phyloP scores from a whole-genome alignment of 2,329 filamentous ascomycete genomes.

The Trichocomaceae sp. region DNA sequence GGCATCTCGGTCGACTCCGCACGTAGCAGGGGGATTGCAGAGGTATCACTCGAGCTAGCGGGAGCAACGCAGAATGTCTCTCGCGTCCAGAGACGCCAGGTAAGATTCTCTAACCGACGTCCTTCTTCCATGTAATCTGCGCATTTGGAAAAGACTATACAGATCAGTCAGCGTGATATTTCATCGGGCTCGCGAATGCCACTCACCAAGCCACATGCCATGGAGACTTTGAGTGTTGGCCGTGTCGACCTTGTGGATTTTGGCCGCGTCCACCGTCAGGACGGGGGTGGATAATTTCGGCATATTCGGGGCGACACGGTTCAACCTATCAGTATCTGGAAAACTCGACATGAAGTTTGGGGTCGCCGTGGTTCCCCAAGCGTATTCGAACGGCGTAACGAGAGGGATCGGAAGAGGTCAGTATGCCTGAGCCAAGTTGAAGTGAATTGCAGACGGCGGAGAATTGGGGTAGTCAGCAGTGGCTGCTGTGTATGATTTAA shows the following conservation, averaged over 20 bases:
- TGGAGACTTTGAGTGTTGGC: slow-evolving; percentile 87
- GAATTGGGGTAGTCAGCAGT: not conserved
- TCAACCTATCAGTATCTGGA: slow-evolving; percentile 11
- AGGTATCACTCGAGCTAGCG: slow-evolving; percentile 45
- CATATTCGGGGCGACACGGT: slow-evolving; percentile 48
- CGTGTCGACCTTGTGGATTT: slow-evolving; percentile 92
- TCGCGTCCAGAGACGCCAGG: slow-evolving; percentile 90
- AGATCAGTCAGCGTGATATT: slow-evolving; percentile 18
- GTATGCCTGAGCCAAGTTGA: slow-evolving; percentile 12
- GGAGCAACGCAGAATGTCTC: slow-evolving; percentile 84
- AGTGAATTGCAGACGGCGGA: too few relatives aligned
- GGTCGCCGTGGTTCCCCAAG: slow-evolving; percentile 40
- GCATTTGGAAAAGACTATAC: slow-evolving; percentile 82
- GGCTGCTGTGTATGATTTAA: slow-evolving; percentile 6
- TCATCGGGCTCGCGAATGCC: too few relatives aligned
- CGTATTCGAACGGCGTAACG: slow-evolving; percentile 37
- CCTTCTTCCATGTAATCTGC: slow-evolving; percentile 92
- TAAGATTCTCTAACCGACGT: slow-evolving; percentile 85
- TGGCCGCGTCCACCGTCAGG: slow-evolving; percentile 81
- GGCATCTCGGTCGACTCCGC: slow-evolving; percentile 51
- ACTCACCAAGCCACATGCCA: slow-evolving; percentile 93
- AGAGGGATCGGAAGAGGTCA: slow-evolving; percentile 17
- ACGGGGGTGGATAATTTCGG: slow-evolving; percentile 78
- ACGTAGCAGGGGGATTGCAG: slow-evolving; percentile 45
- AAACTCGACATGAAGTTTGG: slow-evolving; percentile 24